Base-by-base conservation (phyloP, 441 rosid genomes). In the Dalechampia spathulata region DNA sequence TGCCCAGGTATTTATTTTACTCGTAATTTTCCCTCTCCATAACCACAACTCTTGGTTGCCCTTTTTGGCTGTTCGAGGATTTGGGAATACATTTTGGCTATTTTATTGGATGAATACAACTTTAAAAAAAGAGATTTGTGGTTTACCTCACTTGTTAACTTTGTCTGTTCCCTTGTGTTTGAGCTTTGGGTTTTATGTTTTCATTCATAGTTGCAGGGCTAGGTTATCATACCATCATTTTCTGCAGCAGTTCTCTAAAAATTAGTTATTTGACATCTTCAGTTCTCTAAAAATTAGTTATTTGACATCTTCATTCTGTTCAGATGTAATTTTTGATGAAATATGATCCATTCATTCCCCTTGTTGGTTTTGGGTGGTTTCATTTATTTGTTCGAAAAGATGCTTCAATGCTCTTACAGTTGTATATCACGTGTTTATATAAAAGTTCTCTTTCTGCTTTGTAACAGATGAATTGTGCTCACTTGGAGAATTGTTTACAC, bases 401-500 rank as follows among this genome's bases (percentile, higher is more conserved):
- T 34, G 22, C 26, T 40, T 49, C 7, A 40, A 42, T 27, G n/a
- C 19, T 44, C 34, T 39, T 3, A 20, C 25, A 20, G 26, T 17
- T 57, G 45, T 27, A 39, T 17, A 17, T 15, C 11, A 32, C 26
- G 15, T 54, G 23, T 42, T 16, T 15, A 22, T 13, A 47, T 19
- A 16, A 54, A 21, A 0, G 25, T 41, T 42, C 21, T 2, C 19
- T 49, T 34, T 20, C 30, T 17, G 20, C 62, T 11, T 5, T 23
- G 15, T 14, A 60, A 75, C 81, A 94, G 99, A 86, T 94, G 96
- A 94, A 94, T 60, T 86, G 96, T 66, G 99, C 95, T 54, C 96
- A 86, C 80, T 75, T 94, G 72, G 99, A 94, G 78, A 94, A 90
- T 67, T 86, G 94, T 73, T 79, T 94, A 76, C 98, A 94, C 72